Evolutionary conservation across 176 grass and related monocot species (phyloP).

Genomic region (Tillandsia leiboldiana): DNA sequence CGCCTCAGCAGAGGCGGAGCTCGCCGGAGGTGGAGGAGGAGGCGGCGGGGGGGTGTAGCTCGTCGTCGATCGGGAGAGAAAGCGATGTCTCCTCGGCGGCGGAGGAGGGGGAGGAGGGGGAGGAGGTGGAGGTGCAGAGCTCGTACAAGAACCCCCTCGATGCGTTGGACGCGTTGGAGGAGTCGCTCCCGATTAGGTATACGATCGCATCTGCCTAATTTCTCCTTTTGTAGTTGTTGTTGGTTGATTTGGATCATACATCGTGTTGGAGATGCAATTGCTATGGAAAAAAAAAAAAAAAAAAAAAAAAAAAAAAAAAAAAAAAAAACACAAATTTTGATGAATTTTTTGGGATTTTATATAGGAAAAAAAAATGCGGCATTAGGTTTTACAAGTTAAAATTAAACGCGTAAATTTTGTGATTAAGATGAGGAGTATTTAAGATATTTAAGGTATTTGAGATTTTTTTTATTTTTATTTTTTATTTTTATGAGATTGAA

Average conservation of each 20-base stretch:
- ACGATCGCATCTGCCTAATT: slow-evolving; percentile 7
- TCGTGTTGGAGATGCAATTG: too few relatives aligned
- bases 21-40: slow-evolving; percentile 8
- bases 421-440: too few relatives aligned
- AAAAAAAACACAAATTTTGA: not conserved
- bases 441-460: too few relatives aligned
- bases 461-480: too few relatives aligned
- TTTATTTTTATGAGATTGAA: too few relatives aligned
- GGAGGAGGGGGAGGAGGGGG: slow-evolving; percentile 42
- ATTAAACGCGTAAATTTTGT: too few relatives aligned
- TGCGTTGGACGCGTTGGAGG: slow-evolving; percentile 81
- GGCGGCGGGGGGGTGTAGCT: slow-evolving; percentile 34
- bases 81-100: slow-evolving; percentile 43
- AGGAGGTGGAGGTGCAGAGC: slow-evolving; percentile 91
- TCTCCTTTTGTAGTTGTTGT: too few relatives aligned
- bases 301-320: too few relatives aligned
- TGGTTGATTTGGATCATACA: too few relatives aligned
- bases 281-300: too few relatives aligned
- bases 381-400: too few relatives aligned
- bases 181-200: slow-evolving; percentile 77
- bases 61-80: slow-evolving; percentile 50
- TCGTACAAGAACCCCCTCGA: slow-evolving; percentile 73
- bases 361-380: not conserved
- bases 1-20: too few relatives aligned
- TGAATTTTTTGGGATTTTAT: slow-evolving; percentile 1